Percentiles rank a stretch among this genome's conserved stretches.
Evolutionary conservation across 768 basidiomycete genomes (phyloP).

Genomic region (Rhizopogon rudus): DNA sequence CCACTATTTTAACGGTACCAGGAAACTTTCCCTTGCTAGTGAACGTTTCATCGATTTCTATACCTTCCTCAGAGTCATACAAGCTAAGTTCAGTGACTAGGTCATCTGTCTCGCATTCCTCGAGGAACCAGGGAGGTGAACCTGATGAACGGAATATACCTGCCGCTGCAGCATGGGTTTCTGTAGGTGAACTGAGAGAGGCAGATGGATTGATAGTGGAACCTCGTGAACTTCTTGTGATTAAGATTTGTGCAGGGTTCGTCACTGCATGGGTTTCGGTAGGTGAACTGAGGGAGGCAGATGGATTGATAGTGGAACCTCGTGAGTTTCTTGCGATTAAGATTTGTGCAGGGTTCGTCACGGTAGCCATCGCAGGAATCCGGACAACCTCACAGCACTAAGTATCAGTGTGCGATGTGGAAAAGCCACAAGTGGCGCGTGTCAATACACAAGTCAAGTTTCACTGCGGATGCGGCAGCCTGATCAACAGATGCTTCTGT

Average conservation of each 20-base stretch:
- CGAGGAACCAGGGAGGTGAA: slow-evolving; percentile 75
- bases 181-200: slow-evolving; percentile 77
- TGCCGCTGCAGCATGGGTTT: slow-evolving; percentile 83
- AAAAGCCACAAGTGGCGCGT: too few relatives aligned
- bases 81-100: slow-evolving; percentile 64
- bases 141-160: slow-evolving; percentile 81
- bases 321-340: slow-evolving; percentile 86
- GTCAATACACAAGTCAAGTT: too few relatives aligned
- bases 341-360: slow-evolving; percentile 71
- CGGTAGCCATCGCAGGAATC: slow-evolving; percentile 35
- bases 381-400: too few relatives aligned
- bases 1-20: slow-evolving; percentile 87
- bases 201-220: slow-evolving; percentile 73
- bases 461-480: too few relatives aligned
- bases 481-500: too few relatives aligned
- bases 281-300: slow-evolving; percentile 77
- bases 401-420: too few relatives aligned
- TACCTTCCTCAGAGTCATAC: slow-evolving; percentile 62
- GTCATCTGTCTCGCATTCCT: slow-evolving; percentile 69
- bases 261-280: slow-evolving; percentile 79
- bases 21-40: slow-evolving; percentile 62
- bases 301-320: slow-evolving; percentile 64
- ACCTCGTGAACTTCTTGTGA: slow-evolving; percentile 80
- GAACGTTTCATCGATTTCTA: slow-evolving; percentile 81
- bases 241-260: slow-evolving; percentile 84